Base-by-base conservation (phyloP, 1,139 yeast species). In the Scheffersomyces segobiensis region DNA sequence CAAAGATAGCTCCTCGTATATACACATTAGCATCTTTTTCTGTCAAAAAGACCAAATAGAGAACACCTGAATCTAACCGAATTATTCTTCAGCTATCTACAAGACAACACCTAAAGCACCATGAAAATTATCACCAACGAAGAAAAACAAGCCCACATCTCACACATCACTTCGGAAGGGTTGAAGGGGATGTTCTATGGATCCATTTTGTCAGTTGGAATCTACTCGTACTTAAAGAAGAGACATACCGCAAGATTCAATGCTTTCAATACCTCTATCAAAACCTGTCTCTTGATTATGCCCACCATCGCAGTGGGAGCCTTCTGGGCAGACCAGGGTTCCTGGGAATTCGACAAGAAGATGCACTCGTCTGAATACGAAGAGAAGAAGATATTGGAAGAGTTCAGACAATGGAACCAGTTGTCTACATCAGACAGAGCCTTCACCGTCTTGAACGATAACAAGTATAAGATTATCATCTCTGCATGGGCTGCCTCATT, bases 401-500 rank as follows among this genome's bases (percentile, higher is more conserved):
- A 70, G 60, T 67, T 60, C 64, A 59, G 63, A 51, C 60, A 62
- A 19, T 71, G 73, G 73, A 66, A 65, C 55, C 58, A 59, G 19
- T 55, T 65, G 60, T 58, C 64, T 5, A 24, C 57, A 12, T 42
- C 59, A 7, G 65, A 65, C 55, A 59, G 75, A 62, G 58, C 79
- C 3, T 70, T 84, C 58, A 81, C 82, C 49, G 66, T 77, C 46
- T 75, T 85, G 55, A 76, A 78, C 54, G 84, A 81, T 55, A 79
- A 91, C 79, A 91, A 90, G 74, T 93, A 91, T 77, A 87, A 87
- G 70, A 80, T 90, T 66, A 87, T 93, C 63, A 84, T 89, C 47
- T 86, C 86, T 55, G 83, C 93, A 1, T 93, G 98, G 98, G 97
- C 92, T 20, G 92, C 87, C 32, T 87, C 96, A 7, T 76, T 93